phyloP scores from a whole-genome alignment of 306 rosid species.

The Quercus mongolica region DNA sequence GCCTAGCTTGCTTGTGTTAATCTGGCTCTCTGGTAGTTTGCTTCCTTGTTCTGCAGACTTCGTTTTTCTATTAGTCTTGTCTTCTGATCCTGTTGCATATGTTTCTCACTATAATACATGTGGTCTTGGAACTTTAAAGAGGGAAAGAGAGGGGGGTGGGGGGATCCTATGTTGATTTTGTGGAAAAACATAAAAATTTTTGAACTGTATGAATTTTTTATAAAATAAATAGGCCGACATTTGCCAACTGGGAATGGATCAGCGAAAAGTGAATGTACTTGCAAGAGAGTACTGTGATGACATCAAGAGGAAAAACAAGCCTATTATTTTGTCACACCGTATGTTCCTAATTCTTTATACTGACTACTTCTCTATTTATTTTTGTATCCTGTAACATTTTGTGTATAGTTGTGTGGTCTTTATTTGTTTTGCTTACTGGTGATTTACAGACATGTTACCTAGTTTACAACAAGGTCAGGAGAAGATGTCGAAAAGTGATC shows the following conservation, averaged over 20 bases:
- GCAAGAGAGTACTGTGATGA: slow-evolving; percentile 86
- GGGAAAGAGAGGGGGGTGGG: no score
- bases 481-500: slow-evolving; percentile 93
- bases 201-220: slow-evolving; percentile 14
- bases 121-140: background rate
- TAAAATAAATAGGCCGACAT: slow-evolving; percentile 66
- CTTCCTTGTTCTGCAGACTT: background rate
- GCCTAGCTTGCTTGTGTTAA: background rate
- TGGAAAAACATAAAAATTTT: background rate
- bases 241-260: slow-evolving; percentile 97
- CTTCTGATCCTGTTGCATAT: background rate
- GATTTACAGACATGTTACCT: slow-evolving; percentile 77
- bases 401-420: slow-evolving; percentile 10
- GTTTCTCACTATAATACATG: no score
- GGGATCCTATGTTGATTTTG: background rate
- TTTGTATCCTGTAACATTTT: background rate
- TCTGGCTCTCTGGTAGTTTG: background rate
- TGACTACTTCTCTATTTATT: slow-evolving; percentile 1
- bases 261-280: slow-evolving; percentile 81
- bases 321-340: slow-evolving; percentile 90
- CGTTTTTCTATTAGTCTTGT: background rate
- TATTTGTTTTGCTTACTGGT: slow-evolving; percentile 10
- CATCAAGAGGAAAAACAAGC: slow-evolving; percentile 88
- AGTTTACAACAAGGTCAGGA: slow-evolving; percentile 83
- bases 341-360: slow-evolving; percentile 18